A percentile compares a stretch with the other conserved stretches of the same genome.
Conservation (phyloP, 169 alveolate species). For the Plasmodium gaboni region DNA sequence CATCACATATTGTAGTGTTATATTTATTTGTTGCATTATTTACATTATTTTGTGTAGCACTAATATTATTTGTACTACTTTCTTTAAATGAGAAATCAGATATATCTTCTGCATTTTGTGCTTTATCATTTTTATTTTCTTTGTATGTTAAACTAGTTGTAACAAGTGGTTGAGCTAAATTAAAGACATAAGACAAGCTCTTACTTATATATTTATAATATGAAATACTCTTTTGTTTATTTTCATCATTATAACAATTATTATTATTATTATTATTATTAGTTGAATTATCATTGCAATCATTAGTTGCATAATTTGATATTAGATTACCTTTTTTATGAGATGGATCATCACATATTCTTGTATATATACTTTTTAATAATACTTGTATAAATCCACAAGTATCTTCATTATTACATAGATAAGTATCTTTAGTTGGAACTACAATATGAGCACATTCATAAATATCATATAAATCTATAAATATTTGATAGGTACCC, state of each 20-base stretch:
- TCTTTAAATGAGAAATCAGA: too few species aligned
- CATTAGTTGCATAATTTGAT: background rate
- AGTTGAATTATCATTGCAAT: background rate
- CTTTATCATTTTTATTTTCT: slow-evolving; percentile 18
- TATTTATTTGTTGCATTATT: too few species aligned
- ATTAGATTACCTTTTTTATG: slow-evolving; percentile 7
- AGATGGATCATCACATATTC: slow-evolving; percentile 14
- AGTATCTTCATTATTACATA: slow-evolving; percentile 69
- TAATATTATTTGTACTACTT: background rate
- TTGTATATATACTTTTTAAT: slow-evolving; percentile 58
- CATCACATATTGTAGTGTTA: too few species aligned
- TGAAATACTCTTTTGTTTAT: slow-evolving; percentile 55
- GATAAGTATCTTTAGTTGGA: slow-evolving; percentile 74
- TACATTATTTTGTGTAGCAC: background rate
- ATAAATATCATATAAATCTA: slow-evolving; percentile 80
- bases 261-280: slow-evolving; percentile 13
- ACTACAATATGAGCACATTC: slow-evolving; percentile 85
- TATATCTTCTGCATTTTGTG: too few species aligned
- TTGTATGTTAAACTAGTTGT: slow-evolving; percentile 16
- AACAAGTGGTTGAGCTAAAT: slow-evolving; percentile 66
- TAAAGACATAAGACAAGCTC: slow-evolving; percentile 52
- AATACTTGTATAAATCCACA: slow-evolving; percentile 74
- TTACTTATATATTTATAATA: slow-evolving; percentile 69
- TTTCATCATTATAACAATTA: slow-evolving; percentile 11
- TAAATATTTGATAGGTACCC: slow-evolving; percentile 83